Evolutionary conservation across 805 yeast genomes (phyloP), one percentile per base, ranked within the genome.

Genomic region (Scheffersomyces spartinae): DNA sequence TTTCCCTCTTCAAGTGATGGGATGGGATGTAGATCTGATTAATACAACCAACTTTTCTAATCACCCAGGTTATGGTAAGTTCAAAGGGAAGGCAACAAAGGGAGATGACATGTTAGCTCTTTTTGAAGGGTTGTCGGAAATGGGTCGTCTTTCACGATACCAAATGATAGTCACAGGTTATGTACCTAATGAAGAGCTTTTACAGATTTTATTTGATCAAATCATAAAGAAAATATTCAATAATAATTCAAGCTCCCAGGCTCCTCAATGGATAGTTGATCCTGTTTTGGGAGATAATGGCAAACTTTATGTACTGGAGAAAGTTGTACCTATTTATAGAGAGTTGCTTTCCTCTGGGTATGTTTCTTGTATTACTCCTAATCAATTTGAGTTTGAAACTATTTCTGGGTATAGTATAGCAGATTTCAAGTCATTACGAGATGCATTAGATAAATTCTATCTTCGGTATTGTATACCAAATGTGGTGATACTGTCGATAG

Each of bases 271-370:
- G 74, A 62, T 86, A 4, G 46, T 88, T 25, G 97, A 88, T 47
- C 97, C 97, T 1, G 91, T 88, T 1, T 53, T 88, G 46, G 97
- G 97, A 8, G 97, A 88, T 44, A 77, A 83, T 39, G 95, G 95
- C 1, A 64, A 59, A 30, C 49, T 85, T 3, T 88, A 88, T 45
- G 95, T 88, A 1, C 64, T 64, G 30, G 65, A 63, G 27, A 64
- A 55, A 8, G 62, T 75, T 14, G 55, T 77, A 0, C 69, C 70
- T 0, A 47, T 63, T 2, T 77, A 76, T 41, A 55, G 58, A 36
- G 33, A 55, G 8, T 50, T 75, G n/a, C 43, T 78, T 18, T 27
- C 30, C 8, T 42, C 51, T 4, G 67, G 66, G 3, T 30, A 37
- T 12, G 64, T 79, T 1, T 57, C 60, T 21, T 38, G 77, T 18